phyloP scores from a whole-genome alignment of 2,329 filamentous ascomycete species.

The Calcarisporium arbuscula region DNA sequence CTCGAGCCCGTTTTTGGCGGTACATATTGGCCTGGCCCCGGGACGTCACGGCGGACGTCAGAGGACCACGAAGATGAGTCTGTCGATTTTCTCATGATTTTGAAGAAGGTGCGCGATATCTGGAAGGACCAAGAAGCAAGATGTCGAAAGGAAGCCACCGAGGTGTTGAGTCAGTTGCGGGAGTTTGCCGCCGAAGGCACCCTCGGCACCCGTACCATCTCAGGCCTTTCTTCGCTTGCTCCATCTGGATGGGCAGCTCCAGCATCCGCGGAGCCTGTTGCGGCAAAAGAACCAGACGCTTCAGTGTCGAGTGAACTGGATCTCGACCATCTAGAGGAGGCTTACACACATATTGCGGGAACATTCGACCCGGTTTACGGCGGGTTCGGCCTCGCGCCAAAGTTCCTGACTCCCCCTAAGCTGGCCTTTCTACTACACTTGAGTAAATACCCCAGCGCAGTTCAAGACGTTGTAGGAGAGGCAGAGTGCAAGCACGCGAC shows the following conservation, averaged over 20 bases:
- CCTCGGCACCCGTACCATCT: conserved; percentile 39
- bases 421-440: conserved; percentile 75
- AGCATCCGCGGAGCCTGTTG: conserved; percentile 18
- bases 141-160: conserved; percentile 75
- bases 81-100: conserved; percentile 74
- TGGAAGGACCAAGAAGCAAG: conserved; percentile 83
- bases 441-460: conserved; percentile 61
- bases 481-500: conserved; percentile 68
- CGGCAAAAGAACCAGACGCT: conserved; percentile 15
- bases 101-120: conserved; percentile 66
- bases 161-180: conserved; percentile 72
- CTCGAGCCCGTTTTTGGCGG: conserved; percentile 92
- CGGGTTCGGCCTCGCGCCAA: conserved; percentile 76
- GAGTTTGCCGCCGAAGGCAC: conserved; percentile 88
- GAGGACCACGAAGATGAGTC: conserved; percentile 47
- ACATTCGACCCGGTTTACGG: conserved; percentile 76
- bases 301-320: conserved; percentile 64
- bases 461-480: conserved; percentile 81
- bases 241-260: conserved; percentile 24
- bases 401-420: conserved; percentile 86
- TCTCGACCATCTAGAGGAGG: conserved; percentile 85
- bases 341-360: conserved; percentile 69
- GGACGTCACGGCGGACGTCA: conserved; percentile 35
- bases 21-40: conserved; percentile 88
- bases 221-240: conserved; percentile 20